Evolutionary conservation across 1,139 yeast species (phyloP), one percentile per base, ranked within the genome.

Genomic region (Magnusiomyces paraingens): DNA sequence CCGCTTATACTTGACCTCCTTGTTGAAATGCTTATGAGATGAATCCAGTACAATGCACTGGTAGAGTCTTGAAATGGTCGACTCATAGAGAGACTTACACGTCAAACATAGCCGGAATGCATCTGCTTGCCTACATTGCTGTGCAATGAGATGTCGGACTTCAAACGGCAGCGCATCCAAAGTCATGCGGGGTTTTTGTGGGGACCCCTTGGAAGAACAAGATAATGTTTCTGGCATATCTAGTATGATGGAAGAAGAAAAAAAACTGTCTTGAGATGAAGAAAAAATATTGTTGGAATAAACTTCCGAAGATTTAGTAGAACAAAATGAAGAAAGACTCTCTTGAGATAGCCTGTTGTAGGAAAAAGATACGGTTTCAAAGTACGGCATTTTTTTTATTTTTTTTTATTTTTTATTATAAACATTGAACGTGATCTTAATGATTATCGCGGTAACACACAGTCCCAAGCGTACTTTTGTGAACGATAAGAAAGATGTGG

Each of bases 91-190:
- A 20, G 50, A 50, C 47, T 46, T 41, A 39, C 56, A 58, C 6
- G 58, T 54, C 40, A 62, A 42, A 43, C 60, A 57, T 4, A 62
- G 55, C 39, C 60, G 65, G 53, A 62, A 62, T 11, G 65, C 65
- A 47, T 62, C 65, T 22, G 62, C 58, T 48, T 62, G 65, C 10
- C 50, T 51, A 45, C 63, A 62, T 18, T 61, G 50, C 45, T 58
- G 58, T 1, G 63, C 62, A 38, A 62, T 60, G 14, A 53, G 51
- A 40, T 51, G 55, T 21, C 63, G 52, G 6, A 62, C 51, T 43
- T 62, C 65, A 42, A 56, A 76, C 70, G 82, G 77, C 73, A 70
- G 74, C 72, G 62, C 77, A 35, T 42, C 48, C 46, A 50, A 35
- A 12, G 52, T 43, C 22, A 17, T 43, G 46, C 20, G 46, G 17